These are phyloP conservation scores for Colletotrichum sp. DNA, from an alignment of 2,329 filamentous ascomycete genomes.

Conservation along the genomic window DNA sequence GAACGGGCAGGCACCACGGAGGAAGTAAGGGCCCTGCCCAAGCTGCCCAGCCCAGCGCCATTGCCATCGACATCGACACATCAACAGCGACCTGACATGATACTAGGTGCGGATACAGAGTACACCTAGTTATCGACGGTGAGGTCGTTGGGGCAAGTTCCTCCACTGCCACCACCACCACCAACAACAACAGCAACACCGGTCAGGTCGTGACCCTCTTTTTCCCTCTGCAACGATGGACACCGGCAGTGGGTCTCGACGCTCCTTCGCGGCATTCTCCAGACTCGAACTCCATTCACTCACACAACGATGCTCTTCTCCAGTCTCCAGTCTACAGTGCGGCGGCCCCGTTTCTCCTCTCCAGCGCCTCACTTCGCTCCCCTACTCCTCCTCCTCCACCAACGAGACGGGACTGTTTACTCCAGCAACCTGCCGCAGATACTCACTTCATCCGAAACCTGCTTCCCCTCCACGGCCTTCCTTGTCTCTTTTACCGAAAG, in stretches of 20 bases:
- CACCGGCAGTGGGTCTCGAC: not conserved
- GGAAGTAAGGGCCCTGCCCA: not conserved
- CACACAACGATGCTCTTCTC: not conserved
- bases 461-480: not conserved
- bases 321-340: not conserved
- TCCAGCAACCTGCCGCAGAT: not conserved
- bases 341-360: not conserved
- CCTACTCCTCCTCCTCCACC: not conserved
- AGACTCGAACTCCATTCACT: not conserved
- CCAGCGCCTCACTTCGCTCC: not conserved
- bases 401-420: not conserved
- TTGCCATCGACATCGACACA: not conserved
- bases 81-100: not conserved
- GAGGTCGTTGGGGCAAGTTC: not conserved
- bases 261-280: conserved; percentile 7
- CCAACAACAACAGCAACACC: not conserved
- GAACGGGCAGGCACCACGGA: not conserved
- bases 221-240: not conserved
- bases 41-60: not conserved
- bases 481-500: conserved; percentile 12
- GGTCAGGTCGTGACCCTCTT: not conserved
- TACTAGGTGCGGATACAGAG: not conserved
- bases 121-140: not conserved
- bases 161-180: not conserved
- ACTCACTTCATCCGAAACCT: not conserved